Conservation (phyloP, 805 yeast species). For the Candida hispaniensis region DNA sequence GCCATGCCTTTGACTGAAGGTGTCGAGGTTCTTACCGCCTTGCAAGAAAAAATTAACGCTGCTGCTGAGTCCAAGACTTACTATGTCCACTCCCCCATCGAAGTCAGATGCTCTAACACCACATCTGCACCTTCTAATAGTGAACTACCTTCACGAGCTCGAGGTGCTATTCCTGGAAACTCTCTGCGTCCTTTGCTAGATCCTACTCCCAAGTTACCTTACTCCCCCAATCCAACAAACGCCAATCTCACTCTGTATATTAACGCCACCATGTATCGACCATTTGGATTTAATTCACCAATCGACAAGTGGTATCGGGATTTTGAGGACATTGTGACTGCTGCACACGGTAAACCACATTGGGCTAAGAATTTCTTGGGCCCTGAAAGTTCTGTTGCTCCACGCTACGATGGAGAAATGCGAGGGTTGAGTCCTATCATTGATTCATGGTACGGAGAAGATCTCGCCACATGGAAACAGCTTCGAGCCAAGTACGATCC, state of each 20-base stretch:
- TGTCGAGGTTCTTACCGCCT: slow-evolving; percentile 46
- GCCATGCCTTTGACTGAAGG: slow-evolving; percentile 82
- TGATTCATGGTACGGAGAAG: slow-evolving; percentile 71
- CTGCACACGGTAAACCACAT: slow-evolving; percentile 88
- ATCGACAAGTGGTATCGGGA: slow-evolving; percentile 63
- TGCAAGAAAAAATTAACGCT: slow-evolving; percentile 41
- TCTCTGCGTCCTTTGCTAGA: slow-evolving; percentile 72
- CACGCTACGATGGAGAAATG: slow-evolving; percentile 51
- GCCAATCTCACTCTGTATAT: slow-evolving; percentile 74
- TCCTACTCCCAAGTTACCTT: slow-evolving; percentile 56
- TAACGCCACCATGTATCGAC: slow-evolving; percentile 93
- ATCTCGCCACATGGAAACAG: slow-evolving; percentile 47
- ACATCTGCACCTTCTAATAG: slow-evolving; percentile 24
- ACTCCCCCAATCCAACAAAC: slow-evolving; percentile 45
- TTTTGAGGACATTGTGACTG: slow-evolving; percentile 70
- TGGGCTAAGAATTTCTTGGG: slow-evolving; percentile 97
- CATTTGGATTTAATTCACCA: slow-evolving; percentile 67
- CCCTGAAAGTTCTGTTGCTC: slow-evolving; percentile 34
- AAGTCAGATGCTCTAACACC: slow-evolving; percentile 85
- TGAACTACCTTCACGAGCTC: slow-evolving; percentile 16
- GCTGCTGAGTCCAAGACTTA: slow-evolving; percentile 54
- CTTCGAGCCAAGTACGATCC: slow-evolving; percentile 70
- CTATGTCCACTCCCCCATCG: slow-evolving; percentile 91
- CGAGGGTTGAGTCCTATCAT: slow-evolving; percentile 63
- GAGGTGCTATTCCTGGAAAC: slow-evolving; percentile 81